These are phyloP conservation scores for Favolaschia claudopus DNA, from an alignment of 768 basidiomycete species.

Conservation along the genomic window DNA sequence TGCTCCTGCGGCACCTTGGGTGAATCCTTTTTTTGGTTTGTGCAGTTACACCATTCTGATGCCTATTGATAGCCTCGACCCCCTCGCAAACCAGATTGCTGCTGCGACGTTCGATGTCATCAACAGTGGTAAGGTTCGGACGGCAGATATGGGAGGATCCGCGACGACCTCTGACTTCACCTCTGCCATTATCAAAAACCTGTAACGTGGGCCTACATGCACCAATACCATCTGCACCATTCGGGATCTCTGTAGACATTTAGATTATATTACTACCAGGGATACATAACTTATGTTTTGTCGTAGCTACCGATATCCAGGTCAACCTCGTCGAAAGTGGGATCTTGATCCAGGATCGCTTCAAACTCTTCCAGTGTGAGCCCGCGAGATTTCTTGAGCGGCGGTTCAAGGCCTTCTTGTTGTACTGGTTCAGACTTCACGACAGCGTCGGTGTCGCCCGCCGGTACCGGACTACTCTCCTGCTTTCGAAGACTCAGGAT, in stretches of 20 bases:
- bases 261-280: conserved; percentile 26
- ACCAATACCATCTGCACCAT: conserved; percentile 21
- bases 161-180: conserved; percentile 97
- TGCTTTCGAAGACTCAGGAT: conserved; percentile 68
- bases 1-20: conserved; percentile 98
- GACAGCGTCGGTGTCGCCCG: conserved; percentile 18
- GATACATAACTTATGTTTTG: conserved; percentile 29
- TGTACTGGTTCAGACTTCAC: conserved; percentile 29
- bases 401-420: conserved; percentile 32
- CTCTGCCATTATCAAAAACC: conserved; percentile 85
- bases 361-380: conserved; percentile 63
- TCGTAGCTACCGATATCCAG: conserved; percentile 39
- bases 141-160: conserved; percentile 95
- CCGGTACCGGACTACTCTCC: conserved; percentile 12
- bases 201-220: conserved; percentile 39
- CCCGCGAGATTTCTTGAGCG: conserved; percentile 49
- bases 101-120: conserved; percentile 93
- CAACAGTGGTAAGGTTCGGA: conserved; percentile 85
- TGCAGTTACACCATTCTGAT: conserved; percentile 11
- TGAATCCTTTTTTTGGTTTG: conserved; percentile 46
- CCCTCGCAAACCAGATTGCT: conserved; percentile 93
- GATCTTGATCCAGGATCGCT: conserved; percentile 54
- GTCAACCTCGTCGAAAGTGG: conserved; percentile 53
- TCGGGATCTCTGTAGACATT: conserved; percentile 18
- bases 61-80: conserved; percentile 73